phyloP scores from a whole-genome alignment of 2,329 filamentous ascomycete species.

The Capronia americana region DNA sequence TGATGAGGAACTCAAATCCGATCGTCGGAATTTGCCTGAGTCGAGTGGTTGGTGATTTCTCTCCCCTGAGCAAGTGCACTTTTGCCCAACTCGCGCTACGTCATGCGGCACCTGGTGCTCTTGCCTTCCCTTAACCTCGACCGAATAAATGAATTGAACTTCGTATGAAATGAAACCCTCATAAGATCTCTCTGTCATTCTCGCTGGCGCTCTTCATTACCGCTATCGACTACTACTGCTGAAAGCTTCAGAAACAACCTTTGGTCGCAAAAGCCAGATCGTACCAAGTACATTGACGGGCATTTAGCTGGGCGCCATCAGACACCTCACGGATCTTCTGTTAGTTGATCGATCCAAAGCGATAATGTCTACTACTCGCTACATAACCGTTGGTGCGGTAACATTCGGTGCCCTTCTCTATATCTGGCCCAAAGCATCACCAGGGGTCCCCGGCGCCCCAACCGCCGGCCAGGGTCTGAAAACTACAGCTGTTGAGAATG shows the following conservation, averaged over 20 bases:
- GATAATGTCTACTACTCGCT: constrained; percentile 19
- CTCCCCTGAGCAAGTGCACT: background rate
- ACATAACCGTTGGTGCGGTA: constrained; percentile 23
- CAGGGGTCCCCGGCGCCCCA: constrained; percentile 22
- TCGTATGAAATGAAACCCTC: background rate
- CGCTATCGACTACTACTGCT: background rate
- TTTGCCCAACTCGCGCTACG: background rate
- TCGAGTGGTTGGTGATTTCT: background rate
- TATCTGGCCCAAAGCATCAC: constrained; percentile 23
- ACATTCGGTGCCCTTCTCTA: constrained; percentile 23
- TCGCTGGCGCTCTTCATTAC: background rate
- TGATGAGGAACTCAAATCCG: constrained; percentile 9
- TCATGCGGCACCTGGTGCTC: background rate
- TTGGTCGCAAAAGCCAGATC: background rate
- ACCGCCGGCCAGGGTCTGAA: constrained; percentile 17
- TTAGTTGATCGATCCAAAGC: background rate
- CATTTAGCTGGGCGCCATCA: background rate
- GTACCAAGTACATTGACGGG: background rate
- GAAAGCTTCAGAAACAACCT: background rate
- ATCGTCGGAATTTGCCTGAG: background rate
- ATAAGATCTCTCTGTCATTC: background rate
- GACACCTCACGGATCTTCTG: background rate
- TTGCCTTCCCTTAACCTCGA: background rate
- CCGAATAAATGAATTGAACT: background rate
- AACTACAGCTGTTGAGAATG: constrained; percentile 35